Percentiles rank a stretch among this genome's conserved stretches.
Conservation (phyloP, 75 land plant species). For the Selaginella moellendorffii region DNA sequence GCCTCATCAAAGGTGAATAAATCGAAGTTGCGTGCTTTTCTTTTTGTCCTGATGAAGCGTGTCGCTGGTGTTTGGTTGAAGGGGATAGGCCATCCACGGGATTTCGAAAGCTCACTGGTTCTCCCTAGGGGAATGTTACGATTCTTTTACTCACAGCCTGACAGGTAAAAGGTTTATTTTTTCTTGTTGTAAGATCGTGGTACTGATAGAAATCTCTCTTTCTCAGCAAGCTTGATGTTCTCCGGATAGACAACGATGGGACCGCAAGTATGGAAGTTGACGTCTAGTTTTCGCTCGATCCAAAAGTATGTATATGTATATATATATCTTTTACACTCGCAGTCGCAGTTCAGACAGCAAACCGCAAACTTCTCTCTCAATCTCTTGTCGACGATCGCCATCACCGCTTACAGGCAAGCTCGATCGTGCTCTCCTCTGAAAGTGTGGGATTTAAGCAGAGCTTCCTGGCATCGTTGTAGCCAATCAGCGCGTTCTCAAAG, state of each 20-base stretch:
- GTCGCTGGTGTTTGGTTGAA: neutral
- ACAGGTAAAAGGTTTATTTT: neutral
- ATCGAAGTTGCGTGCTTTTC: neutral
- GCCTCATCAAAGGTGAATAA: neutral
- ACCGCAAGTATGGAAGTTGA: neutral
- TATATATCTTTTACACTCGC: too few relatives aligned
- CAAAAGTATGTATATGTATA: too few relatives aligned
- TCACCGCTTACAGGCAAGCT: slow-evolving; percentile 70
- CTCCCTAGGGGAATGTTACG: neutral
- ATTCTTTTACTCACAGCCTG: neutral
- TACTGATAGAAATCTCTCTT: neutral
- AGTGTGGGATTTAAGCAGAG: slow-evolving; percentile 59
- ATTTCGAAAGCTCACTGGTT: neutral
- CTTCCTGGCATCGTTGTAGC: slow-evolving; percentile 94
- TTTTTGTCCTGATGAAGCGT: neutral
- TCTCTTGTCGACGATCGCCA: too few relatives aligned
- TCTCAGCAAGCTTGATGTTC: neutral
- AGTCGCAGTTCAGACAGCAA: too few relatives aligned
- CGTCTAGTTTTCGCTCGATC: neutral
- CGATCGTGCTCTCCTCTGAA: slow-evolving; percentile 39
- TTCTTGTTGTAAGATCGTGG: neutral
- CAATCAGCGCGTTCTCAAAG: slow-evolving; percentile 86
- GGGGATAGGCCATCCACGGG: neutral
- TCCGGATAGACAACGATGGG: neutral
- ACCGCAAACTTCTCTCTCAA: too few relatives aligned